Conservation (phyloP, 2,329 filamentous ascomycete species). For the Trichoderma sp. region DNA sequence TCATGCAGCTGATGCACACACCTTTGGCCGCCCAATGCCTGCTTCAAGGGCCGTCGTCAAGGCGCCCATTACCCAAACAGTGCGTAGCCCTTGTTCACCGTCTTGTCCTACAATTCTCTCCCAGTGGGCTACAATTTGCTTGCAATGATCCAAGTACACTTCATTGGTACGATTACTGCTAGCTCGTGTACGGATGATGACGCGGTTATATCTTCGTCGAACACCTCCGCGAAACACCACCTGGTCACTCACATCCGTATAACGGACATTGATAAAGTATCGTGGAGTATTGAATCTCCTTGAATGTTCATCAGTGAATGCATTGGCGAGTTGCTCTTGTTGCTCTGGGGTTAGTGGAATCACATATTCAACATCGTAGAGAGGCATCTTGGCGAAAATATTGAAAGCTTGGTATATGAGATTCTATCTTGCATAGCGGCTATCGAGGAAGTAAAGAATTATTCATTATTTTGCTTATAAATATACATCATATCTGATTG, state of each 20-base stretch:
- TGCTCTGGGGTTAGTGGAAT: neutral
- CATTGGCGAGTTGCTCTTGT: neutral
- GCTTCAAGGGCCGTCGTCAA: constrained; percentile 3
- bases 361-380: constrained; percentile 14
- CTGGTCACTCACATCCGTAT: neutral
- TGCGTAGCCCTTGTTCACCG: neutral
- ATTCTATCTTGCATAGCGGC: neutral
- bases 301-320: neutral
- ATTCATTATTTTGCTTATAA: too few species aligned
- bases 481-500: neutral
- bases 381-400: neutral
- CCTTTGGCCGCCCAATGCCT: constrained; percentile 8
- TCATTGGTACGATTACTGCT: neutral
- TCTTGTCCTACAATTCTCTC: neutral
- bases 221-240: constrained; percentile 12
- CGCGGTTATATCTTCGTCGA: neutral
- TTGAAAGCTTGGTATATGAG: neutral
- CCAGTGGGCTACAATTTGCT: neutral
- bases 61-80: neutral
- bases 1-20: neutral
- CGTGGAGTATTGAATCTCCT: constrained; percentile 8
- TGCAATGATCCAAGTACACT: constrained; percentile 1
- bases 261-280: constrained; percentile 14
- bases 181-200: constrained; percentile 10
- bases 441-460: neutral